These are phyloP conservation scores for Phialophora expanda DNA, from an alignment of 2,329 filamentous ascomycete species.

Conservation along the genomic window DNA sequence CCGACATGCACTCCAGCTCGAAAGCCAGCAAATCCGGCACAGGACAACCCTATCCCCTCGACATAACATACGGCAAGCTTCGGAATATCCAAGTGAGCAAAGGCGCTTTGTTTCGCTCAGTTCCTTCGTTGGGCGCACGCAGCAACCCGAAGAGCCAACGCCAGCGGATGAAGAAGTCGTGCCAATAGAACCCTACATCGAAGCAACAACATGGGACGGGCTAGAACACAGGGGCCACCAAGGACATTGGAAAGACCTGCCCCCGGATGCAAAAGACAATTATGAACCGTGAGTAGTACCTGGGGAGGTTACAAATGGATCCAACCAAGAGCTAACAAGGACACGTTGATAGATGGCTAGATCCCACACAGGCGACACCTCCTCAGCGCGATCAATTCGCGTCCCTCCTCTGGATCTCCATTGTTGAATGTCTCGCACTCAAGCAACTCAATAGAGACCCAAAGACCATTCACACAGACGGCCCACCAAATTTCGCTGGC, in stretches of 20 bases:
- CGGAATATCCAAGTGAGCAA: neutral
- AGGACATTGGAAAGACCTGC: constrained; percentile 48
- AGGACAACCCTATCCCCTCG: constrained; percentile 13
- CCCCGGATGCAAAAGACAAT: constrained; percentile 46
- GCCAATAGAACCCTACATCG: constrained; percentile 20
- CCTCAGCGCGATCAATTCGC: constrained; percentile 41
- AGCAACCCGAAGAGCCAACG: neutral
- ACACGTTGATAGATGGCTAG: constrained; percentile 52
- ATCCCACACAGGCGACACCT: neutral
- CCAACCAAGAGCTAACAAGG: constrained; percentile 45
- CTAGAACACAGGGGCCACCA: constrained; percentile 61
- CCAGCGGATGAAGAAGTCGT: neutral
- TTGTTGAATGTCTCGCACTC: constrained; percentile 24
- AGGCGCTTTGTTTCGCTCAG: constrained; percentile 2
- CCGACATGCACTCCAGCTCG: constrained; percentile 20
- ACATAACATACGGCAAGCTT: neutral
- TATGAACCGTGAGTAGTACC: constrained; percentile 50
- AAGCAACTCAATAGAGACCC: constrained; percentile 8
- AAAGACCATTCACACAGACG: constrained; percentile 9
- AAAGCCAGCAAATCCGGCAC: constrained; percentile 26
- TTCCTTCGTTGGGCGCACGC: neutral
- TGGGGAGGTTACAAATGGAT: constrained; percentile 27
- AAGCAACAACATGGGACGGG: constrained; percentile 54
- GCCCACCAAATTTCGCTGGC: constrained; percentile 2
- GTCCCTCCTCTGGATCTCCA: constrained; percentile 24